Evolutionary conservation across 2,329 filamentous ascomycete genomes (phyloP).

Genomic region (Fonsecaea pedrosoi): DNA sequence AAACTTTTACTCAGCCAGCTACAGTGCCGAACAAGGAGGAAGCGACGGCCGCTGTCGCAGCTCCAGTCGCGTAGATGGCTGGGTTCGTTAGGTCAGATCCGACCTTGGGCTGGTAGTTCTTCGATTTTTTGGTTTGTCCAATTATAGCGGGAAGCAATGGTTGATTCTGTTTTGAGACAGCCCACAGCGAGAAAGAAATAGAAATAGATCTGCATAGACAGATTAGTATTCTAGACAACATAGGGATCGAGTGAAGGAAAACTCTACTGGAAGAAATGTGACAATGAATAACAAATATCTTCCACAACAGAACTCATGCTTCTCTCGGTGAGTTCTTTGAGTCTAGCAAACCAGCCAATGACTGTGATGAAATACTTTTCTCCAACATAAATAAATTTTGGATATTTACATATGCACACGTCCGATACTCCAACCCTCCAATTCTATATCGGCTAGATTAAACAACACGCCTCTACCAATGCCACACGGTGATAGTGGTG

Average conservation of each 20-base stretch:
- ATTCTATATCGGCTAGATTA: neutral
- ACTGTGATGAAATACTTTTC: too few species aligned
- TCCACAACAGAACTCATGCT: neutral
- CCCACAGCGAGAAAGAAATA: neutral
- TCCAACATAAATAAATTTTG: neutral
- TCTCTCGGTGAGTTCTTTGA: neutral
- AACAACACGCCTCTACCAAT: neutral
- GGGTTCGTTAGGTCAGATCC: neutral
- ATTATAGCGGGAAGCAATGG: conserved; percentile 24
- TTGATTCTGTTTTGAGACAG: neutral
- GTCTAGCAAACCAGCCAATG: neutral
- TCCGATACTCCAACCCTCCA: conserved; percentile 27
- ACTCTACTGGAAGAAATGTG: neutral
- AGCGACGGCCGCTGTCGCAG: conserved; percentile 26
- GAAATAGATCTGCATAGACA: conserved; percentile 19
- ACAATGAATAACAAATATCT: neutral
- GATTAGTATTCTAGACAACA: conserved; percentile 17
- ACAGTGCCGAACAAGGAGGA: conserved; percentile 33
- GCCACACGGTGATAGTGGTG: too few species aligned
- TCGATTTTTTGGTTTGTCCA: neutral
- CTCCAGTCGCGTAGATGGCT: conserved; percentile 28
- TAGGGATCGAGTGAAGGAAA: neutral
- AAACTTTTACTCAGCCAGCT: conserved; percentile 60
- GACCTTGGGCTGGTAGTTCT: neutral
- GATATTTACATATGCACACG: neutral